Conservation (phyloP, 768 basidiomycete species). For the Fomitopsis serialis region DNA sequence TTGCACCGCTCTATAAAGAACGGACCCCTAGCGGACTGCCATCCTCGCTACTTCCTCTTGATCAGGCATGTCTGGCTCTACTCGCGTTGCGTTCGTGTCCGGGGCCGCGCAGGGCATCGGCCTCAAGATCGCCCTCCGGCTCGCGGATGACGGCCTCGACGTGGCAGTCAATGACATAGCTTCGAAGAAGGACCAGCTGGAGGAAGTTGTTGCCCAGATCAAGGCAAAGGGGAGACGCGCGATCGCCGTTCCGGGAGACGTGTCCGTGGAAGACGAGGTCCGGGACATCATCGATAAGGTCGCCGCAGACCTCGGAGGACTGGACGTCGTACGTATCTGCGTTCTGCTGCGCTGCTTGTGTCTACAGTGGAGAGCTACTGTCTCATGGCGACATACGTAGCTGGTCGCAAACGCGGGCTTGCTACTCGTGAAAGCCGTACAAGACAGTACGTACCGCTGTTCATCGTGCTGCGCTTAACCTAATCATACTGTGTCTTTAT, state of each 20-base stretch:
- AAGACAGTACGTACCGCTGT: slow-evolving; percentile 2
- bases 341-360: background rate
- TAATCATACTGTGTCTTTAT: too few relatives aligned
- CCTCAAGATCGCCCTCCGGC: slow-evolving; percentile 18
- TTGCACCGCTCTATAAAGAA: background rate
- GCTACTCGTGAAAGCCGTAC: slow-evolving; percentile 5
- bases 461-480: too few relatives aligned
- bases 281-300: slow-evolving; percentile 29
- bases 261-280: slow-evolving; percentile 34
- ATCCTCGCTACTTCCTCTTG: background rate
- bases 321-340: slow-evolving; percentile 38
- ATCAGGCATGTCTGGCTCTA: background rate
- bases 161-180: slow-evolving; percentile 19
- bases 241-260: slow-evolving; percentile 30
- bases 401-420: slow-evolving; percentile 3
- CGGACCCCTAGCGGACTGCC: background rate
- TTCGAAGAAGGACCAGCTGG: slow-evolving; percentile 7
- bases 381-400: background rate
- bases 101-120: slow-evolving; percentile 27
- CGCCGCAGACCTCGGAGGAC: slow-evolving; percentile 29
- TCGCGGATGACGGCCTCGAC: slow-evolving; percentile 18
- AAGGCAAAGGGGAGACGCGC: slow-evolving; percentile 15
- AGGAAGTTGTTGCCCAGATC: slow-evolving; percentile 10
- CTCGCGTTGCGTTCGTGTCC: slow-evolving; percentile 21
- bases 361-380: background rate